These are phyloP conservation scores for Schwanniomyces yamadae DNA, from an alignment of 805 yeast species.

Conservation along the genomic window DNA sequence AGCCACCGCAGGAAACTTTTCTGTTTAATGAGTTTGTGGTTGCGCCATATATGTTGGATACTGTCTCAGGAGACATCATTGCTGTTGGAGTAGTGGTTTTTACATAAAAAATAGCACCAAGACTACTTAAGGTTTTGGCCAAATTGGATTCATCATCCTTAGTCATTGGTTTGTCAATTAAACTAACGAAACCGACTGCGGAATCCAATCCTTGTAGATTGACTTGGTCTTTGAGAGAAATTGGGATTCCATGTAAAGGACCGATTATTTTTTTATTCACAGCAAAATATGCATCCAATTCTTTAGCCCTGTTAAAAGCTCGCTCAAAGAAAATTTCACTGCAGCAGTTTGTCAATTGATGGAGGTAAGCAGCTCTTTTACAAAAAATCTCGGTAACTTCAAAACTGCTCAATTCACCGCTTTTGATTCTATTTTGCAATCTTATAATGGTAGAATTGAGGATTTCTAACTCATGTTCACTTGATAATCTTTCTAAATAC, in stretches of 20 bases:
- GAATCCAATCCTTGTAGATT: slow-evolving; percentile 49
- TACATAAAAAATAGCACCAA: slow-evolving; percentile 55
- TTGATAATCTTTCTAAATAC: slow-evolving; percentile 1
- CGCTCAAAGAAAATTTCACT: slow-evolving; percentile 37
- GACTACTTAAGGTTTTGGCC: slow-evolving; percentile 37
- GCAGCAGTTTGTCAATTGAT: slow-evolving; percentile 47
- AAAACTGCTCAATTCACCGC: slow-evolving; percentile 8
- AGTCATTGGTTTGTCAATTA: slow-evolving; percentile 34
- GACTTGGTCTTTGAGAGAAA: slow-evolving; percentile 43
- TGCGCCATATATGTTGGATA: slow-evolving; percentile 44
- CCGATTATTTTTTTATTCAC: slow-evolving; percentile 18
- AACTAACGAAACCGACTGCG: slow-evolving; percentile 49
- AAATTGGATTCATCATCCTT: slow-evolving; percentile 32
- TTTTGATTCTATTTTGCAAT: not conserved
- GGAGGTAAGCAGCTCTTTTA: slow-evolving; percentile 57
- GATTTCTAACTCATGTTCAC: slow-evolving; percentile 2
- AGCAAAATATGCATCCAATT: slow-evolving; percentile 21
- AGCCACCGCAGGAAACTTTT: slow-evolving; percentile 47
- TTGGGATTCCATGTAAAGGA: slow-evolving; percentile 31
- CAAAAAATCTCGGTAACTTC: slow-evolving; percentile 55
- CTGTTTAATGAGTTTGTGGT: slow-evolving; percentile 48
- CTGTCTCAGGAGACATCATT: slow-evolving; percentile 50
- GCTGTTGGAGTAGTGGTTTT: slow-evolving; percentile 57
- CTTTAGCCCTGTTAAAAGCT: slow-evolving; percentile 22
- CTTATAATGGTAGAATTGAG: not conserved